Base-by-base conservation (phyloP, 164 flowering plant genomes). In the Tetracentron sinense region DNA sequence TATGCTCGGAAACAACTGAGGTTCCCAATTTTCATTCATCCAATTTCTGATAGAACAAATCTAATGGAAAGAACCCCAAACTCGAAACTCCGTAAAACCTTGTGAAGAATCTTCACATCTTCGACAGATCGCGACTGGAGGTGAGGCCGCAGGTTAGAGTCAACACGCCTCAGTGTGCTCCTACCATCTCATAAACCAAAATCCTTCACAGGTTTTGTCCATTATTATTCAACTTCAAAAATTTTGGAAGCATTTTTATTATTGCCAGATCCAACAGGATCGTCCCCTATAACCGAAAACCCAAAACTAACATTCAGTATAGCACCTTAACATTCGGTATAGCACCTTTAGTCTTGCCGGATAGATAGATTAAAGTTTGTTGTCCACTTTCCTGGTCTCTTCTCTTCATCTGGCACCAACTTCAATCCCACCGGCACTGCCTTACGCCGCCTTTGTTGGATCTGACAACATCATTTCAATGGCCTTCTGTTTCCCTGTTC, bases 221-320 rank as follows among this genome's bases (percentile, higher is more conserved):
- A 44, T 67, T 80, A 71, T 67, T 76, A 75, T 70, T 79, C 51
- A 52, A 51, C 62, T 49, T 75, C 21, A 63, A 25, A 15, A 35
- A 21, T 25, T 60, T n/a, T 70, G 11, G 77, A 70, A 47, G 57
- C 64, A 64, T 61, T 75, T 53, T 50, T 75, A 21, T 44, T 50
- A 54, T 59, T 29, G 31, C 70, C 47, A 28, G 64, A 50, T 8
- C 53, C 74, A 52, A 48, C 46, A 1, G 48, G 25, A 67, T 67
- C 80, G 55, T 85, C 86, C 56, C 75, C 76, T n/a, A 81, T 26
- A 5, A 95, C 85, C 23, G 54, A 19, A 61, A 86, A 92, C 56
- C 85, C 94, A 72, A 92, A 92, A 81, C 96, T 90, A 69, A 92
- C 97, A 83, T 86, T 86, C 79, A 95, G 55, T 5, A 60, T 69